phyloP scores from a whole-genome alignment of 2,329 filamentous ascomycete genomes.

The Emergomyces orientalis region DNA sequence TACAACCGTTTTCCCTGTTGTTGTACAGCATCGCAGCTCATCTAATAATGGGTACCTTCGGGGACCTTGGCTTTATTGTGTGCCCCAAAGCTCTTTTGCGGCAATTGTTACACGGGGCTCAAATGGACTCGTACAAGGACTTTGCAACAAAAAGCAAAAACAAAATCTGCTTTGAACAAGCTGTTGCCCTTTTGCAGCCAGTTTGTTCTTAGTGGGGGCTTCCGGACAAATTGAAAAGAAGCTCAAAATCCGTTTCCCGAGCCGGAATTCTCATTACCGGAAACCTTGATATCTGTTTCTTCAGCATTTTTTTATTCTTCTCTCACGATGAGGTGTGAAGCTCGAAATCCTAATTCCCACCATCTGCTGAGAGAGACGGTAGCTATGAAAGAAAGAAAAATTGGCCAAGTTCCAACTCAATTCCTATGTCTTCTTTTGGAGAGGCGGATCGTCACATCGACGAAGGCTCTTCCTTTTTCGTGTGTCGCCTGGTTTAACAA shows the following conservation, averaged over 20 bases:
- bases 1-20: neutral
- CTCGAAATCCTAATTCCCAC: neutral
- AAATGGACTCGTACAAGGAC: neutral
- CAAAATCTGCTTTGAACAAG: neutral
- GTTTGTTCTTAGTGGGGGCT: neutral
- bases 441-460: conserved; percentile 16
- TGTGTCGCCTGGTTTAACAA: conserved; percentile 8
- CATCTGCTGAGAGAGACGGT: neutral
- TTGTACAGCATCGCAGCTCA: neutral
- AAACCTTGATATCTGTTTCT: neutral
- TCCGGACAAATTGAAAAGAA: neutral
- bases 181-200: neutral
- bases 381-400: neutral
- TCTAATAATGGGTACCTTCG: neutral
- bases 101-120: neutral
- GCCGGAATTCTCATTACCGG: neutral
- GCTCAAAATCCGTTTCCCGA: neutral
- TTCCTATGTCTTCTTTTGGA: conserved; percentile 1
- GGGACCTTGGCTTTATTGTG: neutral
- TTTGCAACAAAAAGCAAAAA: neutral
- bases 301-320: neutral
- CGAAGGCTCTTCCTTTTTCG: neutral
- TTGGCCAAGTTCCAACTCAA: neutral
- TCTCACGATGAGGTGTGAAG: neutral
- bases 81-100: neutral